Conservation (phyloP, 2,329 filamentous ascomycete species). For the Tolypocladium album region DNA sequence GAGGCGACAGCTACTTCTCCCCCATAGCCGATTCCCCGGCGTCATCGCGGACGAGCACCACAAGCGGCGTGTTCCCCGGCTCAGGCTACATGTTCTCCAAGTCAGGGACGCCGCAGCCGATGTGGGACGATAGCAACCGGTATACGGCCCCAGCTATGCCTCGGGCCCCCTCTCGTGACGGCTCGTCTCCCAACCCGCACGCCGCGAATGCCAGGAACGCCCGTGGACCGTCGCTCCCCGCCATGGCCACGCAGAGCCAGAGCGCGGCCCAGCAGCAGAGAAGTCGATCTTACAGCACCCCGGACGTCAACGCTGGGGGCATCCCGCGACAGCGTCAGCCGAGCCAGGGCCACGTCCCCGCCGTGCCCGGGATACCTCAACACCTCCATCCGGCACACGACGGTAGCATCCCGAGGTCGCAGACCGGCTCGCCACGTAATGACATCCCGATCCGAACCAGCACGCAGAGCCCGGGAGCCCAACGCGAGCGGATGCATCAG, state of each 20-base stretch:
- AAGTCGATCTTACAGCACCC: constrained; percentile 86
- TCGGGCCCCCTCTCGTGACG: constrained; percentile 69
- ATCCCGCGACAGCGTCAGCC: constrained; percentile 45
- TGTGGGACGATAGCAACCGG: constrained; percentile 66
- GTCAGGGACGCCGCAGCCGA: constrained; percentile 51
- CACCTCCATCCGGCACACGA: constrained; percentile 55
- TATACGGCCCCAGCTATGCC: constrained; percentile 85
- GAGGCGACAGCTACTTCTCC: constrained; percentile 86
- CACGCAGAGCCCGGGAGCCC: constrained; percentile 59
- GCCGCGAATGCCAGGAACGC: constrained; percentile 52
- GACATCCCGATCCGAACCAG: constrained; percentile 56
- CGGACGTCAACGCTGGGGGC: constrained; percentile 72
- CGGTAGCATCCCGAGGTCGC: constrained; percentile 60
- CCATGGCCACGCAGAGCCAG: constrained; percentile 49
- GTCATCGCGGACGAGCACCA: constrained; percentile 63
- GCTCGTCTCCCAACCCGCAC: constrained; percentile 55
- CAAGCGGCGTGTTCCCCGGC: constrained; percentile 58
- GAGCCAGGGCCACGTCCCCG: constrained; percentile 48
- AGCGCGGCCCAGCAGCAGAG: constrained; percentile 55
- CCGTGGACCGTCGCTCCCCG: constrained; percentile 71
- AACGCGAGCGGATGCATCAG: constrained; percentile 48
- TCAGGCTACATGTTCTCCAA: constrained; percentile 61
- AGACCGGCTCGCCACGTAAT: constrained; percentile 68
- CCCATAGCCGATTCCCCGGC: constrained; percentile 71
- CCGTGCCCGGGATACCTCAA: constrained; percentile 65